These are phyloP conservation scores for Tricholomella constricta DNA, from an alignment of 768 basidiomycete genomes.

Conservation along the genomic window DNA sequence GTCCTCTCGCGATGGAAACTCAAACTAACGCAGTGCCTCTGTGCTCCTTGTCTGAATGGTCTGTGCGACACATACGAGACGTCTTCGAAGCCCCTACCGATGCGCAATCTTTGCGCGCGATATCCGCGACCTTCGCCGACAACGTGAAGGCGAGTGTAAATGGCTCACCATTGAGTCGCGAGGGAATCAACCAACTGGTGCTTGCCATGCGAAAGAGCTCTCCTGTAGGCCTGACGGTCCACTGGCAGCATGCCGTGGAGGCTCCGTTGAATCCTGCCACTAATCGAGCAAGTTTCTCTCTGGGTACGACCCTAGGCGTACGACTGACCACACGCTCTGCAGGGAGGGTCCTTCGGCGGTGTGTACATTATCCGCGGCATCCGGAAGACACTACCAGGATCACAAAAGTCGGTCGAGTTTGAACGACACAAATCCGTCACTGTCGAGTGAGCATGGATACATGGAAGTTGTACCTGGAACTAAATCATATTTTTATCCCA, in stretches of 20 bases:
- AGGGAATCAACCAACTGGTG: constrained; percentile 44
- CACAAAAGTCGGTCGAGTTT: constrained; percentile 34
- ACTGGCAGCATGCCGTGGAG: constrained; percentile 50
- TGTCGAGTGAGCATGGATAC: constrained; percentile 42
- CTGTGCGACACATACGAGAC: constrained; percentile 45
- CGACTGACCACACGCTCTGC: not conserved
- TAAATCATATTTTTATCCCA: constrained; percentile 14
- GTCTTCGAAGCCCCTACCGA: constrained; percentile 54
- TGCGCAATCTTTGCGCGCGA: constrained; percentile 41
- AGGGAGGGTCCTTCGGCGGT: constrained; percentile 54
- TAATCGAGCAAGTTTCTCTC: constrained; percentile 41
- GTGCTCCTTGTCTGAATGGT: constrained; percentile 51
- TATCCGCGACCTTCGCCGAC: constrained; percentile 47
- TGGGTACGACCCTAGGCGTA: not conserved
- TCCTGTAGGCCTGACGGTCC: constrained; percentile 42
- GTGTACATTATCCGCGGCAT: constrained; percentile 55
- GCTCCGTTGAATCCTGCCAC: constrained; percentile 38
- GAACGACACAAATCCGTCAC: constrained; percentile 54
- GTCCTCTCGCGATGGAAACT: constrained; percentile 13
- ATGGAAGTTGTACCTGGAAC: not conserved
- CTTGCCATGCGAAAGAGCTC: constrained; percentile 42
- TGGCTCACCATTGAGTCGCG: constrained; percentile 40
- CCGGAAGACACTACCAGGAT: constrained; percentile 37
- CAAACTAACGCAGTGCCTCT: constrained; percentile 25
- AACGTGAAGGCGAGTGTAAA: constrained; percentile 44